Base-by-base conservation (phyloP, 1,284 basidiomycete genomes). In the Irpex sp. region DNA sequence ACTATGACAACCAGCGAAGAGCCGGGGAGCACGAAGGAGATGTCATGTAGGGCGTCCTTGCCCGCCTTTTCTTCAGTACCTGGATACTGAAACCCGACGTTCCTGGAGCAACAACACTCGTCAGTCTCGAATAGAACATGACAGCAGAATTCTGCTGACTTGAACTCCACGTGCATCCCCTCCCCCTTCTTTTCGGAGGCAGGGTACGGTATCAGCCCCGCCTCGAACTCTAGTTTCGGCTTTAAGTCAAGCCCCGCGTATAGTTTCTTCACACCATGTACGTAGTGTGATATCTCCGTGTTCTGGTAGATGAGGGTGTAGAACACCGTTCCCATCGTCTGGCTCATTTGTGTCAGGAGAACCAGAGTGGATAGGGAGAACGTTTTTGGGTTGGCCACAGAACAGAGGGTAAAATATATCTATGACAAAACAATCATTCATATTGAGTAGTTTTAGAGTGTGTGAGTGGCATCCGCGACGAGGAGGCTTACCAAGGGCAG, bases 31-130 rank as follows among this genome's bases (percentile, higher is more conserved):
- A 78, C 87, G 74, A 91, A 91, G 0, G 85, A 89, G n/a, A 87
- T 78, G 51, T 86, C 75, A 3, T 73, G 76, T 15, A 91, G 72
- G 1, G 85, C 88, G 58, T 80, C 82, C 8, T 69, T 68, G 7
- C 82, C 78, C 40, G 77, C 80, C n/a, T 60, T 66, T 3, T 66
- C 62, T 19, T 65, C 63, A 5, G 87, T 44, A 15, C 40, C 40
- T 44, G 40, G 85, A 69, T 91, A 91, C 59, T 73, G 77, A 74
- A 91, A 91, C 5, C 82, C 86, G 6, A 91, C 89, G 65, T 88
- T 79, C 70, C 85, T 86, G 34, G 59, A 11, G n/a, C 40, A 56
- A 17, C 48, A 21, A 62, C 21, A 17, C 47, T 9, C 9, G 40
- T 44, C 40, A 44, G 40, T 26, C 26, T 26, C 31, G n/a, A 40